Conservation (phyloP, 306 rosid species). For the Inga oerstediana region DNA sequence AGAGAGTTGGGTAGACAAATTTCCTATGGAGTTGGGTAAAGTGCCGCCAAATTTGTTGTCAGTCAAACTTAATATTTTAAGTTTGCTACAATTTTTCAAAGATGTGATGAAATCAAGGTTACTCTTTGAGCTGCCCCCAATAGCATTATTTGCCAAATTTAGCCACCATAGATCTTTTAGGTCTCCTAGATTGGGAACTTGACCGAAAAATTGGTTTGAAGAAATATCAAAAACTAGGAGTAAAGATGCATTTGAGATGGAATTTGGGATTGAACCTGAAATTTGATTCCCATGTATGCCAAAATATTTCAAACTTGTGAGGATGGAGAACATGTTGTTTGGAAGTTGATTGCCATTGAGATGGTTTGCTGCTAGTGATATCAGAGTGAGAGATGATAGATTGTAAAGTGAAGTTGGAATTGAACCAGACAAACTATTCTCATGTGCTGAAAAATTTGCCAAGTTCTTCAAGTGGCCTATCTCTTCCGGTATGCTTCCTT, state of each 20-base stretch:
- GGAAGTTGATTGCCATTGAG: conserved; percentile 11
- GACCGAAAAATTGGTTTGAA: not conserved
- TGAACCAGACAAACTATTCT: not conserved
- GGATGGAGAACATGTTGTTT: not conserved
- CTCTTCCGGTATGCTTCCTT: conserved; percentile 4
- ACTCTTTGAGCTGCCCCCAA: not conserved
- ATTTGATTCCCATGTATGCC: not conserved
- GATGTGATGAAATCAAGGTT: not conserved
- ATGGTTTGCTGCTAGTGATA: not conserved
- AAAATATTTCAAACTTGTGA: not conserved
- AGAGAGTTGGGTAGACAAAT: not conserved
- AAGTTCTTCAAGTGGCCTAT: conserved; percentile 16
- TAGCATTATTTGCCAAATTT: accelerated
- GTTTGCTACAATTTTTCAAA: not conserved
- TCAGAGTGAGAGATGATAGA: not conserved
- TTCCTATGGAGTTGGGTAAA: not conserved
- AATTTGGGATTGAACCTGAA: not conserved
- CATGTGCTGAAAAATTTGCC: accelerated
- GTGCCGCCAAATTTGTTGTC: not conserved
- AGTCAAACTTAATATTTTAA: not conserved
- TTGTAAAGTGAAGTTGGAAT: conserved; percentile 37
- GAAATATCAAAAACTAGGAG: not conserved
- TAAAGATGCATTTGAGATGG: not conserved
- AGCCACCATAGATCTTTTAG: not conserved
- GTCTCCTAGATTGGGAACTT: not conserved